These are phyloP conservation scores for Carpinus viminea DNA, from an alignment of 306 rosid genomes.

Conservation along the genomic window DNA sequence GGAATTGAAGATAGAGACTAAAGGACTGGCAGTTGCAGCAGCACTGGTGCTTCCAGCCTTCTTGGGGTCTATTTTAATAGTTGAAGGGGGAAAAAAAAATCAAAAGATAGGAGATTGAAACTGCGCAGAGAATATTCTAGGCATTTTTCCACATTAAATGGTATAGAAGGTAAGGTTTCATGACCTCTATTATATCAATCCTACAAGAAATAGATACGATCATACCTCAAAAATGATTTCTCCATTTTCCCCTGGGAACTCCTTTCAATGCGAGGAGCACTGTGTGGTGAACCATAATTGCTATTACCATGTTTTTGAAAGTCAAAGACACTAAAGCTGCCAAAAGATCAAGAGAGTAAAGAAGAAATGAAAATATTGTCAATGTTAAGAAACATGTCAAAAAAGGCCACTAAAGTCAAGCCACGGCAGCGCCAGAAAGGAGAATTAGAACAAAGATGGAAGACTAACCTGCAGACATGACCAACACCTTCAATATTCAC, in stretches of 20 bases:
- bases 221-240: constrained; percentile 93
- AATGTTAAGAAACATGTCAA: neutral
- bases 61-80: neutral
- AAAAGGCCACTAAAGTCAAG: constrained; percentile 1
- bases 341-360: constrained; percentile 19
- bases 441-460: constrained; percentile 3
- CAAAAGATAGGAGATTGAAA: neutral
- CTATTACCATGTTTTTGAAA: constrained; percentile 81
- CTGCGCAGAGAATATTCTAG: neutral
- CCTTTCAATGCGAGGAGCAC: constrained; percentile 52
- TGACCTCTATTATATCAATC: constrained; percentile 1
- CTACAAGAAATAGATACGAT: constrained; percentile 7
- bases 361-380: constrained; percentile 14
- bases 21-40: neutral
- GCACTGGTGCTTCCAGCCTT: neutral
- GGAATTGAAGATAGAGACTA: neutral
- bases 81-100: neutral
- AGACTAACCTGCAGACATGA: constrained; percentile 88
- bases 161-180: neutral
- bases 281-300: constrained; percentile 71
- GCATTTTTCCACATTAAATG: neutral
- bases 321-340: constrained; percentile 79
- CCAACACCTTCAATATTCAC: constrained; percentile 93
- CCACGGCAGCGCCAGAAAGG: constrained; percentile 7
- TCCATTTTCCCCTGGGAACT: constrained; percentile 98